Evolutionary conservation across 805 yeast species (phyloP).

Genomic region (Sugiyamaella smithiae): DNA sequence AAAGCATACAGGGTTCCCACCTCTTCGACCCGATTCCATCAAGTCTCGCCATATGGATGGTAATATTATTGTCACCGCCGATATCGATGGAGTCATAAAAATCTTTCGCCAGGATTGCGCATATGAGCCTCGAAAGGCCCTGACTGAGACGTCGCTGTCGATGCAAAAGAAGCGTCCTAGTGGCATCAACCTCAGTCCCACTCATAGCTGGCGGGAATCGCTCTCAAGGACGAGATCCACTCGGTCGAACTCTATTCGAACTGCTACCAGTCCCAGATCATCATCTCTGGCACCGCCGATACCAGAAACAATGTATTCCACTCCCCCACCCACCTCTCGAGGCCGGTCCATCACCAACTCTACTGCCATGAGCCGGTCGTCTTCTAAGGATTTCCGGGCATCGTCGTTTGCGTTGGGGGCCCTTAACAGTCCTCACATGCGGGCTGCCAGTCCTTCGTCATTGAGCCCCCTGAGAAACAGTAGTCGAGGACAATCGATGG

Average conservation of each 20-base stretch:
- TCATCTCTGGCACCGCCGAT: neutral
- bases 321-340: conserved; percentile 1
- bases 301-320: neutral
- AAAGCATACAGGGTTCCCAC: conserved; percentile 12
- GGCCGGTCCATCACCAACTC: neutral
- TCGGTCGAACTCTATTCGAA: conserved; percentile 13
- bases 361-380: conserved; percentile 1
- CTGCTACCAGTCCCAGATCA: conserved; percentile 8
- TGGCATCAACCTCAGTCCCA: conserved; percentile 23
- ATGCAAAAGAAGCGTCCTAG: conserved; percentile 23
- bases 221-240: conserved; percentile 16
- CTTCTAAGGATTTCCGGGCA: conserved; percentile 4
- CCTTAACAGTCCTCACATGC: conserved; percentile 8
- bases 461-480: neutral
- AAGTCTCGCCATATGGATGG: conserved; percentile 28
- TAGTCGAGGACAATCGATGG: neutral
- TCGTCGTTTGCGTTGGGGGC: neutral
- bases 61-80: conserved; percentile 69
- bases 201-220: conserved; percentile 21
- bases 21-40: conserved; percentile 13
- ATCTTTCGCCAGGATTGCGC: conserved; percentile 82
- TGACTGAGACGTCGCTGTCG: conserved; percentile 13
- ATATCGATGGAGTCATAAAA: conserved; percentile 66
- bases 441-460: conserved; percentile 9
- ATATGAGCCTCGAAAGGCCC: conserved; percentile 32